Evolutionary conservation across 179 eudicot genomes (phyloP), one percentile per base, ranked within the genome.

Genomic region (Heliamphora pulchella): DNA sequence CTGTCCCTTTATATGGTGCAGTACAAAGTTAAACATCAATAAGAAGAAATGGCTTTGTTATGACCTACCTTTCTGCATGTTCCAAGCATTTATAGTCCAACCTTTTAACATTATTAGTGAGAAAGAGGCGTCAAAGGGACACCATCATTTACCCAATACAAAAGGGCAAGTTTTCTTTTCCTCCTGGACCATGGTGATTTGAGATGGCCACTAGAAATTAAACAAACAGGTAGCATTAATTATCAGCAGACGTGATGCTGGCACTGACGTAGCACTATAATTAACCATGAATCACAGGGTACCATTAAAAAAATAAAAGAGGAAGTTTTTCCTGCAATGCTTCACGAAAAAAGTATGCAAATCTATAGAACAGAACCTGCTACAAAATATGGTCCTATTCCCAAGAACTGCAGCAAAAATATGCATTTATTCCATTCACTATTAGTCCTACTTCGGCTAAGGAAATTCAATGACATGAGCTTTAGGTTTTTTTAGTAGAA

Each of bases 101-200:
- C n/a, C n/a, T n/a, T n/a, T n/a, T n/a, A n/a, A n/a, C n/a, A n/a
- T n/a, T n/a, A n/a, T n/a, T n/a, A n/a, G n/a, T n/a, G n/a, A n/a
- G n/a, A n/a, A n/a, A n/a, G n/a, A n/a, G n/a, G n/a, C n/a, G n/a
- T n/a, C n/a, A n/a, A n/a, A n/a, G n/a, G n/a, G n/a, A n/a, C n/a
- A n/a, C n/a, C n/a, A n/a, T n/a, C n/a, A n/a, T n/a, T n/a, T n/a
- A n/a, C n/a, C n/a, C n/a, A n/a, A n/a, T n/a, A n/a, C n/a, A n/a
- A 82, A 54, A 96, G 93, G 64, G 85, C 89, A 78, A 84, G 91
- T 83, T 91, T 94, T 85, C 98, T 88, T 86, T 87, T 92, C 86
- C 89, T 91, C 74, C 96, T 96, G 55, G 96, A 94, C 98, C 99
- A 96, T 81, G 98, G 99, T 64, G 98, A 96, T 86, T 94, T 94